Evolutionary conservation across 2,329 filamentous ascomycete genomes (phyloP), one percentile per base, ranked within the genome.

Genomic region (Trichoderma gracile): DNA sequence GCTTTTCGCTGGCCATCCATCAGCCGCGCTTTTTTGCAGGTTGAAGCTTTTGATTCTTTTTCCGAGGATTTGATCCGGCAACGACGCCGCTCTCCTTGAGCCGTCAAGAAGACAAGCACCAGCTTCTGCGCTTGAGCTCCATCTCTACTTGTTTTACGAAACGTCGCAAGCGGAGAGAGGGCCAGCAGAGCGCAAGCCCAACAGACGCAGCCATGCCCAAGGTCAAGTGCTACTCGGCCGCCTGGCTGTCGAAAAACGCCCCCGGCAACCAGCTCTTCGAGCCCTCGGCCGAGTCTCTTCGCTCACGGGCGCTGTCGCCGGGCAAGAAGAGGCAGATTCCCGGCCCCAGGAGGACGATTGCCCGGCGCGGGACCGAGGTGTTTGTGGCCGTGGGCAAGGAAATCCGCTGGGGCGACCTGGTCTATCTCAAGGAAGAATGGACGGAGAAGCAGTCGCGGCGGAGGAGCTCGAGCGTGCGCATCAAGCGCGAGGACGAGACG

Each of bases 381-480:
- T 98, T 98, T 74, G 88, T 92, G 14, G 93, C 93, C 21, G 88
- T 90, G 46, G 93, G 93, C 55, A 93, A 90, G 71, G 92, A 98
- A 76, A 90, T 99, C 67, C 85, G 93, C 75, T 99, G 95, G 93
- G 89, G 91, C 10, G 92, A 97, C 77, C 79, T 99, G 63, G 86
- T 87, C 58, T 86, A 89, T 65, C 76, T 98, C 72, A 96, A 96
- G 79, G 90, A 88, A 67, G 75, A 73, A 56, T 79, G 77, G 77
- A 67, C 73, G 23, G 71, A 69, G 21, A 73, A 72, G 33, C 71
- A 73, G 57, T 47, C 69, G 9, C 72, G 72, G 30, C 72, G 72
- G 46, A 74, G 74, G 40, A 66, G 72, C 46, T 30, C 30, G 7
- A 73, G 73, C 54, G 73, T 74, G 17, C 77, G 77, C 33, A 75